phyloP scores from a whole-genome alignment of 2,329 filamentous ascomycete species.

The Trichophyton rubrum region DNA sequence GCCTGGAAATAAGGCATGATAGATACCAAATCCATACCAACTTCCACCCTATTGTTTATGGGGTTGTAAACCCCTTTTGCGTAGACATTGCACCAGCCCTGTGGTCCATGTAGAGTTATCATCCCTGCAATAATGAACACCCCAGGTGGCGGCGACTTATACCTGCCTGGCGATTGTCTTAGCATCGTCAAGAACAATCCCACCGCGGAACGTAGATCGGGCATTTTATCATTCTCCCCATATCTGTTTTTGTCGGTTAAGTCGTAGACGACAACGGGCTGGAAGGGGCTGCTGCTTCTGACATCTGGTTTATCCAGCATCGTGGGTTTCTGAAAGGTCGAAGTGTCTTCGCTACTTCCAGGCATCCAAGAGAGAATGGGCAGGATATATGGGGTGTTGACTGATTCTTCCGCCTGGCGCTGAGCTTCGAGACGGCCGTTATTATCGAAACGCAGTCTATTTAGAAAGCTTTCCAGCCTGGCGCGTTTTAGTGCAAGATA shows the following conservation, averaged over 20 bases:
- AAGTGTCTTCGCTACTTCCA: background rate
- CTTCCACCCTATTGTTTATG: background rate
- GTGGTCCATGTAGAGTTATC: conserved; percentile 3
- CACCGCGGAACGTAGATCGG: background rate
- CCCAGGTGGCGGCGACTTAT: background rate
- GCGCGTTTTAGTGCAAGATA: background rate
- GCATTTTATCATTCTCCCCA: background rate
- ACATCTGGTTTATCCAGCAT: background rate
- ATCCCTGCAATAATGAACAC: conserved; percentile 6
- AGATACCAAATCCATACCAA: background rate
- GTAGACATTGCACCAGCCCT: conserved; percentile 7
- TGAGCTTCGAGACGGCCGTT: background rate
- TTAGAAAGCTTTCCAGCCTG: background rate
- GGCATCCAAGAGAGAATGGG: background rate
- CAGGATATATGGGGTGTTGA: background rate
- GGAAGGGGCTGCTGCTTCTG: background rate
- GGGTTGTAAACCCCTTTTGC: conserved; percentile 4
- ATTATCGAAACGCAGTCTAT: background rate
- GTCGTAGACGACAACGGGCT: background rate
- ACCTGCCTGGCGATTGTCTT: background rate
- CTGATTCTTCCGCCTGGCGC: background rate
- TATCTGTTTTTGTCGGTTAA: background rate
- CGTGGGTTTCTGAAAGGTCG: background rate
- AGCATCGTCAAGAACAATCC: background rate
- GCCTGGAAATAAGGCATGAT: background rate